Conservation (phyloP, 2,329 filamentous ascomycete species). For the Aspergillus versicolor region DNA sequence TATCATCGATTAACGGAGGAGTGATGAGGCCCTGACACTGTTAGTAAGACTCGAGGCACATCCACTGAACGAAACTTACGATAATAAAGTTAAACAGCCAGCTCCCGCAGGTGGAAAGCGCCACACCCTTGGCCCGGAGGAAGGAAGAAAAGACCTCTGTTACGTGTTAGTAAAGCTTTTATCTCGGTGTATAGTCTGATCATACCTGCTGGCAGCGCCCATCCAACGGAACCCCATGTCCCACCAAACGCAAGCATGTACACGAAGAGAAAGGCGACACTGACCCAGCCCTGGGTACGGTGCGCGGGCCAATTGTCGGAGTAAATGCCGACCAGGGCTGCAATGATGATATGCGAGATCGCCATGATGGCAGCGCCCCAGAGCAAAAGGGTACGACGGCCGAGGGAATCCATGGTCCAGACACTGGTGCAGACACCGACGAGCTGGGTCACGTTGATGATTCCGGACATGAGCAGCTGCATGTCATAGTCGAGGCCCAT, state of each 20-base stretch:
- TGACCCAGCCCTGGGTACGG: conserved; percentile 53
- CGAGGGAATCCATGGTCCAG: conserved; percentile 51
- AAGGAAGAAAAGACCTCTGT: conserved; percentile 64
- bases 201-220: conserved; percentile 42
- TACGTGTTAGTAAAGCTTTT: no score
- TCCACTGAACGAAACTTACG: conserved; percentile 22
- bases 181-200: background rate
- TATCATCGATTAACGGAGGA: conserved; percentile 62
- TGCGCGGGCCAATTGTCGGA: conserved; percentile 53
- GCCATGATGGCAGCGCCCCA: conserved; percentile 48
- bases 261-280: conserved; percentile 60
- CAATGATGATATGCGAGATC: conserved; percentile 51
- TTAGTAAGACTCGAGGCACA: background rate
- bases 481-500: conserved; percentile 47
- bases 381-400: conserved; percentile 49
- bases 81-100: conserved; percentile 67
- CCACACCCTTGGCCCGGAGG: conserved; percentile 64
- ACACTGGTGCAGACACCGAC: conserved; percentile 48
- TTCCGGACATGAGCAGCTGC: conserved; percentile 55
- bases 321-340: conserved; percentile 55
- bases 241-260: conserved; percentile 64
- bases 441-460: conserved; percentile 53
- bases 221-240: conserved; percentile 55
- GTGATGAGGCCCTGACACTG: conserved; percentile 57
- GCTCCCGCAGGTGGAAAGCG: conserved; percentile 62